A percentile compares a stretch with the other conserved stretches of the same genome.
Conservation (phyloP, 2,329 filamentous ascomycete species). For the Phaeosphaeriaceae sp. region DNA sequence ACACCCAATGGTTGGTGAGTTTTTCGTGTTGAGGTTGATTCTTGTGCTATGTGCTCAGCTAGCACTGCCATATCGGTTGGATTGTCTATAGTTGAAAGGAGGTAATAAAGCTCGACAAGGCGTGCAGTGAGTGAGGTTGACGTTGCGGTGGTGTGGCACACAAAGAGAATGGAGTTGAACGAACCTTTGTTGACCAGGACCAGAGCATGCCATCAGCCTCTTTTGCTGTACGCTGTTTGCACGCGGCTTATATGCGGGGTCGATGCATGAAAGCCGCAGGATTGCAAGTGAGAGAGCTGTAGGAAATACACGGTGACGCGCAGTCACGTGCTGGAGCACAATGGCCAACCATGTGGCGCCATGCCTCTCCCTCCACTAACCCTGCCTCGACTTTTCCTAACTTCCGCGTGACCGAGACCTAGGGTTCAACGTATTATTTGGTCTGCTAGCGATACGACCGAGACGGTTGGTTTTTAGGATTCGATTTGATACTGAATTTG, state of each 20-base stretch:
- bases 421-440: too few relatives aligned
- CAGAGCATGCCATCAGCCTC: background rate
- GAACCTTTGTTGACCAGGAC: background rate
- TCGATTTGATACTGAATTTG: too few relatives aligned
- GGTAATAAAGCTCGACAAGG: background rate
- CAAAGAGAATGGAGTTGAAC: constrained; percentile 4
- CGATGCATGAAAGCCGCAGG: background rate
- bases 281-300: background rate
- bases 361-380: background rate
- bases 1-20: constrained; percentile 3
- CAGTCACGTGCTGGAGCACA: constrained; percentile 2
- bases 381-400: too few relatives aligned
- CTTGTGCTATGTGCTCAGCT: background rate
- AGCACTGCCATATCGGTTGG: background rate
- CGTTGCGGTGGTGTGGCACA: background rate
- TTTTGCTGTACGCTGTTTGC: background rate
- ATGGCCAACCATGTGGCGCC: background rate
- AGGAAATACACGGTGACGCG: background rate
- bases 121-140: background rate
- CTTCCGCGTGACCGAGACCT: too few relatives aligned
- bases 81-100: background rate
- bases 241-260: constrained; percentile 2
- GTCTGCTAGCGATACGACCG: too few relatives aligned
- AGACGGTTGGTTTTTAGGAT: too few relatives aligned
- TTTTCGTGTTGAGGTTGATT: background rate